Evolutionary conservation across 2,329 filamentous ascomycete species (phyloP).

Genomic region (Monilinia polystroma): DNA sequence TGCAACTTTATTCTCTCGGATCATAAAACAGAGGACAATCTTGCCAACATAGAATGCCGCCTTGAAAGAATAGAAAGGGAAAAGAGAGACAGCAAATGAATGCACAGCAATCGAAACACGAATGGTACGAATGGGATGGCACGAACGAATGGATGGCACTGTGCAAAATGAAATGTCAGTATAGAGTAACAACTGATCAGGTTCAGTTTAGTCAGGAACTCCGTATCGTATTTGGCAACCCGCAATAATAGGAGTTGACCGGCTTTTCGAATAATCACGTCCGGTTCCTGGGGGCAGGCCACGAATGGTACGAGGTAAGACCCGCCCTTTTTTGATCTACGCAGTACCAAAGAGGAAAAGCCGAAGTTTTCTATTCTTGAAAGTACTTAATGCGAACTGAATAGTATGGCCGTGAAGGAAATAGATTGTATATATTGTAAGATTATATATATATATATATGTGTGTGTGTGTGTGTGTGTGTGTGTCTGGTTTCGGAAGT

Average conservation of each 20-base stretch:
- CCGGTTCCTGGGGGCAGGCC: slow-evolving; percentile 19
- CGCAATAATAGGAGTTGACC: slow-evolving; percentile 16
- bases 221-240: neutral
- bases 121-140: neutral
- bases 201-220: neutral
- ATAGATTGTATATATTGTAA: too few species aligned
- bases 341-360: slow-evolving; percentile 3
- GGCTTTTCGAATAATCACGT: slow-evolving; percentile 18
- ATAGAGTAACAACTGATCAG: neutral
- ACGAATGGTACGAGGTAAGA: slow-evolving; percentile 22
- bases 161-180: slow-evolving; percentile 9
- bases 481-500: neutral
- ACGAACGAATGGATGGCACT: neutral
- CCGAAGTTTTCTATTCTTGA: slow-evolving; percentile 17
- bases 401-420: neutral
- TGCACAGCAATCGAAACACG: slow-evolving; percentile 16
- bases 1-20: slow-evolving; percentile 11
- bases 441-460: too few species aligned
- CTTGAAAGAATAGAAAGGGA: neutral
- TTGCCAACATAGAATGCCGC: slow-evolving; percentile 2
- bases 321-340: slow-evolving; percentile 21
- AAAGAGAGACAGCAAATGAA: slow-evolving; percentile 5
- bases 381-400: slow-evolving; percentile 14
- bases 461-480: too few species aligned
- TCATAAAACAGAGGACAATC: slow-evolving; percentile 11